phyloP scores from a whole-genome alignment of 768 basidiomycete genomes.

The Boletus coccyginus region DNA sequence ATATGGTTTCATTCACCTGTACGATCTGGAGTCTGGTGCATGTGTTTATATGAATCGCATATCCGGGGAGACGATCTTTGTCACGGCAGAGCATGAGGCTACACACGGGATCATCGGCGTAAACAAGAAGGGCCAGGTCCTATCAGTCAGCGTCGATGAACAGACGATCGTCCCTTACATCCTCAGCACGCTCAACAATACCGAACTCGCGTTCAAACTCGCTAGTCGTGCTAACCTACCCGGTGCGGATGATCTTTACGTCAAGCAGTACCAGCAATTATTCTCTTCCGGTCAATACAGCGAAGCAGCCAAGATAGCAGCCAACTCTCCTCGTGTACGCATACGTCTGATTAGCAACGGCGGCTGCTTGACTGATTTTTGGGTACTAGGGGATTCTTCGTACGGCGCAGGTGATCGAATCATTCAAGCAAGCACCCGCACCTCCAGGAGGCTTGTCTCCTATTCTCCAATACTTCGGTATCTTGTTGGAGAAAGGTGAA shows the following conservation, averaged over 20 bases:
- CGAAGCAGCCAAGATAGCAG: constrained; percentile 97
- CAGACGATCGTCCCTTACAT: constrained; percentile 95
- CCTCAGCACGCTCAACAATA: constrained; percentile 90
- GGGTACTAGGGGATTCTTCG: constrained; percentile 79
- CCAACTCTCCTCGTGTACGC: constrained; percentile 87
- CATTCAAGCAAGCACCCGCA: constrained; percentile 94
- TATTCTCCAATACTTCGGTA: constrained; percentile 97
- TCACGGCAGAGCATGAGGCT: constrained; percentile 94
- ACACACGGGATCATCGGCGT: constrained; percentile 97
- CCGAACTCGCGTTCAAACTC: constrained; percentile 96
- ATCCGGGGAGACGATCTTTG: constrained; percentile 98
- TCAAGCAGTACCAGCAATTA: constrained; percentile 89
- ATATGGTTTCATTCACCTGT: constrained; percentile 98
- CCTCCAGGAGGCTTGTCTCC: constrained; percentile 89
- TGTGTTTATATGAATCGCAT: constrained; percentile 99
- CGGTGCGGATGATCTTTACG: constrained; percentile 95
- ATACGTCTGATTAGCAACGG: neutral
- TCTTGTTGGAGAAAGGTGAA: constrained; percentile 97
- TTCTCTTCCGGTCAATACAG: constrained; percentile 86
- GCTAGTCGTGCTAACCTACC: constrained; percentile 95
- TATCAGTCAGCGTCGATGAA: constrained; percentile 96
- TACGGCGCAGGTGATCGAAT: constrained; percentile 92
- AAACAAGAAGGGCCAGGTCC: constrained; percentile 98
- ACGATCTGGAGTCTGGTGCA: constrained; percentile 94
- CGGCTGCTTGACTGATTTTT: constrained; percentile 2